Conservation (phyloP, 805 yeast species). For the Vanderwaltozyma verrucispora region DNA sequence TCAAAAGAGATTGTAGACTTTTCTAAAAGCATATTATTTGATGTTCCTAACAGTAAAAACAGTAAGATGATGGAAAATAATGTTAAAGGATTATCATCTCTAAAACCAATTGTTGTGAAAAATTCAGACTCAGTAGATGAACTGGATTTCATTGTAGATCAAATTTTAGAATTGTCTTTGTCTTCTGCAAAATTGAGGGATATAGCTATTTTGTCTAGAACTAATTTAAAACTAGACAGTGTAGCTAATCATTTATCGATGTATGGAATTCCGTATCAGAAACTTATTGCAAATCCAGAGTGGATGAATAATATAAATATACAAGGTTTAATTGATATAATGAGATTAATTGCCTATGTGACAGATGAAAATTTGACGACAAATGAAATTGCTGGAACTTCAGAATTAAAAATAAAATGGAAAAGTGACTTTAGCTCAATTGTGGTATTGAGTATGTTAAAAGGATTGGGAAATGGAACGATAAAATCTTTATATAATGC, state of each 20-base stretch:
- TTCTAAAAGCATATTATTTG: constrained; percentile 1
- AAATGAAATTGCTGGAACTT: too few species aligned
- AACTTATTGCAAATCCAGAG: constrained; percentile 36
- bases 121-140: constrained; percentile 12
- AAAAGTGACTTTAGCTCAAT: constrained; percentile 22
- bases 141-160: constrained; percentile 13
- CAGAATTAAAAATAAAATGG: constrained; percentile 3
- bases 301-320: constrained; percentile 38
- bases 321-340: constrained; percentile 36
- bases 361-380: too few species aligned
- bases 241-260: constrained; percentile 31
- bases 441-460: constrained; percentile 16
- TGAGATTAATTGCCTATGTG: constrained; percentile 28
- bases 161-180: constrained; percentile 17
- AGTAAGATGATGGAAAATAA: neutral
- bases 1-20: constrained; percentile 43
- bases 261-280: constrained; percentile 35
- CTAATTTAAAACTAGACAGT: constrained; percentile 39
- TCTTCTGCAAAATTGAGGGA: constrained; percentile 27
- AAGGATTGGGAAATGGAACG: constrained; percentile 17
- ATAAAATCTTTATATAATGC: constrained; percentile 14
- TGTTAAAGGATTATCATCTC: constrained; percentile 10
- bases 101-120: constrained; percentile 9
- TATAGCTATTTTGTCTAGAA: constrained; percentile 42
- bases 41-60: neutral